These are phyloP conservation scores for Yarrowia deformans DNA, from an alignment of 805 yeast genomes.

Conservation along the genomic window DNA sequence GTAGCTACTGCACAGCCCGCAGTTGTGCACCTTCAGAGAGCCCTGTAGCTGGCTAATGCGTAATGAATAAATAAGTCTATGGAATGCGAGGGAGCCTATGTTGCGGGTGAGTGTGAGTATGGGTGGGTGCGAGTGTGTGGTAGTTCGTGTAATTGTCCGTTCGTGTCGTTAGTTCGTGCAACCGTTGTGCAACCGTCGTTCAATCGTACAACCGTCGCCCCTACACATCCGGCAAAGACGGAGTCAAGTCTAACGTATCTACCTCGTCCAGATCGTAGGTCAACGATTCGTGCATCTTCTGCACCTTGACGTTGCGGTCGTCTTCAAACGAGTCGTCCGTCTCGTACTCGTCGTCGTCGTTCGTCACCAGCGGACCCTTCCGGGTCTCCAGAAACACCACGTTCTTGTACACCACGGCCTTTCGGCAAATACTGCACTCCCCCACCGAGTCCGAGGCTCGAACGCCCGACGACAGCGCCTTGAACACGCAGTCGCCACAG, in stretches of 20 bases:
- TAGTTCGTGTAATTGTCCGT: no score
- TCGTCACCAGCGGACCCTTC: not conserved
- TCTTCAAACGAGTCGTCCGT: slow-evolving; percentile 9
- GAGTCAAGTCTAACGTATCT: slow-evolving; percentile 10
- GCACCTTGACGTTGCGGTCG: slow-evolving; percentile 4
- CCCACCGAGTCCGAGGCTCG: slow-evolving; percentile 47
- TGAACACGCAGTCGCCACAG: slow-evolving; percentile 50
- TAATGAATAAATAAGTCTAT: no score
- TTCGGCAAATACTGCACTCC: slow-evolving; percentile 51
- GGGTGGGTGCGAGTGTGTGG: no score
- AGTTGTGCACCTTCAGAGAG: no score
- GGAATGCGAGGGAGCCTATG: no score
- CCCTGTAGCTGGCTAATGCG: no score
- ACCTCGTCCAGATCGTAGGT: slow-evolving; percentile 25
- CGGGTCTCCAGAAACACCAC: slow-evolving; percentile 45
- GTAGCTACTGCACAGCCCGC: no score
- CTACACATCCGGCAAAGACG: not conserved
- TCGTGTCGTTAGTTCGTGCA: no score
- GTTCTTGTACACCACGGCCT: slow-evolving; percentile 46
- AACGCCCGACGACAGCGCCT: slow-evolving; percentile 47
- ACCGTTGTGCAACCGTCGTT: no score
- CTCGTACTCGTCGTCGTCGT: slow-evolving; percentile 4
- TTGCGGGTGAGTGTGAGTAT: no score
- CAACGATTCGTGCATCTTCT: slow-evolving; percentile 14
- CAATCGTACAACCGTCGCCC: no score